Base-by-base conservation (phyloP, 1,284 basidiomycete species). In the Austroboletus niveus region DNA sequence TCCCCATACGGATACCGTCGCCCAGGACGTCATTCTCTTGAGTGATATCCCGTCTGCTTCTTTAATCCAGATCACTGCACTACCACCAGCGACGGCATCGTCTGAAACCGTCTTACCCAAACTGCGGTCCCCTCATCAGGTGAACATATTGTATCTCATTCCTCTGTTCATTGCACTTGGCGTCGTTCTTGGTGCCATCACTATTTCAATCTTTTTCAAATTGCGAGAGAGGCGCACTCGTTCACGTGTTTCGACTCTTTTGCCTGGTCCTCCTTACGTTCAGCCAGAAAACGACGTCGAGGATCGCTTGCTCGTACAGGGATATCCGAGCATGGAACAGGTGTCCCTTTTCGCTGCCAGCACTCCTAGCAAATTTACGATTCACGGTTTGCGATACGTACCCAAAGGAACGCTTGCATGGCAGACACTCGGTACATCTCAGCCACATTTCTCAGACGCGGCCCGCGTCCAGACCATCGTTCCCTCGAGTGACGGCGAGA, bases 101-200 rank as follows among this genome's bases (percentile, higher is more conserved):
- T 53, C 42, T 32, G 60, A 48, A 39, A 43, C 47, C 10, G 42
- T 69, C 46, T 43, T 63, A 17, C 54, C 63, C 29, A 60, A 61
- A 41, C 59, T 57, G 44, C 45, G 62, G 30, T 61, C 60, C 38
- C 52, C 39, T 43, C 55, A 45, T 41, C 58, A 48, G 49, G 39
- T 75, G 52, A 69, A 74, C 49, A 45, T 69, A 14, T 61, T 70
- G 14, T 75, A 71, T 40, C 70, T 79, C 30, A 55, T 70, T 1
- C 75, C 77, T 0, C 45, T 79, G 20, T 76, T 77, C 35, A 62
- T 68, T 8, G 50, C 69, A 1, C 58, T 74, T 6, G 77, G 75
- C 17, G 56, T 69, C 15, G 51, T 64, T 1, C 55, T 72, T 7
- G 76, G 78, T 29, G 60, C 61, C 17, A 59, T 70, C 15, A 52